Percentiles rank a stretch among this genome's conserved stretches.
Evolutionary conservation across 192 early-diverging fungal genomes (phyloP).

Genomic region (Mortierella claussenii): DNA sequence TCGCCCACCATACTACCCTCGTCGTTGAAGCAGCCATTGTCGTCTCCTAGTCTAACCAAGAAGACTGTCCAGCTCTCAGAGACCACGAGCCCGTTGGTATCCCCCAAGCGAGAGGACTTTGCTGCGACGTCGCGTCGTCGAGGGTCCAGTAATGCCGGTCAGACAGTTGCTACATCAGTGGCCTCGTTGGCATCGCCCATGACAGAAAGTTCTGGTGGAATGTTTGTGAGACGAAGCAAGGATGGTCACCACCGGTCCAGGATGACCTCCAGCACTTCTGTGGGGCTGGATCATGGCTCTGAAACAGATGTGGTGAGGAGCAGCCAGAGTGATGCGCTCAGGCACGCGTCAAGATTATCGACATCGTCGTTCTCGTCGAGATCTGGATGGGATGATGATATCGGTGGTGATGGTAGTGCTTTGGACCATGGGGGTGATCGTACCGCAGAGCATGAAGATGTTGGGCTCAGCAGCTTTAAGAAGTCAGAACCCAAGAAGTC

Average conservation of each 20-base stretch:
- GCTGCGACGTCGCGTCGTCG: conserved; percentile 5
- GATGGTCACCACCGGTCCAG: conserved; percentile 21
- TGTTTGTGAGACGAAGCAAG: conserved; percentile 33
- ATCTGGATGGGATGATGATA: conserved; percentile 41
- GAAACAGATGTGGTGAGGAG: conserved; percentile 23
- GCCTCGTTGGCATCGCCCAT: conserved; percentile 4
- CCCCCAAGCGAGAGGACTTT: conserved; percentile 8
- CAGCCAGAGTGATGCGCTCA: conserved; percentile 32
- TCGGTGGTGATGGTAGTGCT: conserved; percentile 1
- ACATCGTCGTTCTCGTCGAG: conserved; percentile 14
- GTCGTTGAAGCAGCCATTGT: conserved; percentile 5
- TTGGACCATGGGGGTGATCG: not conserved
- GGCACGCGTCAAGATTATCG: conserved; percentile 17
- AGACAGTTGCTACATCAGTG: not conserved
- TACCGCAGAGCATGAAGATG: not conserved
- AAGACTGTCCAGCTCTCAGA: too few relatives aligned
- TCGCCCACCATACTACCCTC: conserved; percentile 3
- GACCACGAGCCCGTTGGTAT: too few relatives aligned
- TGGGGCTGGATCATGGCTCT: not conserved
- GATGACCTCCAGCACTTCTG: not conserved
- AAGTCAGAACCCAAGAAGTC: not conserved
- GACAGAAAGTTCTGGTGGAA: not conserved
- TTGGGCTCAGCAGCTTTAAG: not conserved
- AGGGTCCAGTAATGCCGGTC: conserved; percentile 4
- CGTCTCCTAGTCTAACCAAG: conserved; percentile 1